Evolutionary conservation across 768 basidiomycete genomes (phyloP).

Genomic region (Porphyrellus cyaneotinctus): DNA sequence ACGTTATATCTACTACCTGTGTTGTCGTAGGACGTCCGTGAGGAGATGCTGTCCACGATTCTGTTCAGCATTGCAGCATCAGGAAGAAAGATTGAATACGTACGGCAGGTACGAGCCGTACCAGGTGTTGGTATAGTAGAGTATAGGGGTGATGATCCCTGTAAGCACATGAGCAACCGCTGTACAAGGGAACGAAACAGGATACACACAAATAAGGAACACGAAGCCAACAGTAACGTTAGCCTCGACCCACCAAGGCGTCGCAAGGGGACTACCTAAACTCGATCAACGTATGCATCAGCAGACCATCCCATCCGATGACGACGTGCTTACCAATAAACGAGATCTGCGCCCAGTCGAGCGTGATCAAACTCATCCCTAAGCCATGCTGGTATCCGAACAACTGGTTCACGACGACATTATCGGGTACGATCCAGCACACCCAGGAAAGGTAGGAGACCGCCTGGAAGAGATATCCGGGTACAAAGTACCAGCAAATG

Average conservation of each 20-base stretch:
- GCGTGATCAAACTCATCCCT: slow-evolving; percentile 73
- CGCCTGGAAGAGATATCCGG: slow-evolving; percentile 69
- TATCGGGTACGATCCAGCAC: slow-evolving; percentile 68
- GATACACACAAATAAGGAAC: slow-evolving; percentile 59
- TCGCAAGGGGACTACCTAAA: slow-evolving; percentile 53
- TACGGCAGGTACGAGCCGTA: slow-evolving; percentile 53
- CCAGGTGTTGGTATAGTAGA: slow-evolving; percentile 71
- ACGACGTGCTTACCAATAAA: slow-evolving; percentile 22
- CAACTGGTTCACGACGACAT: slow-evolving; percentile 66
- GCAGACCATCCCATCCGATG: background rate
- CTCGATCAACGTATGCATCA: background rate
- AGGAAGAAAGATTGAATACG: slow-evolving; percentile 12
- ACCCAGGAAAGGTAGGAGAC: slow-evolving; percentile 59
- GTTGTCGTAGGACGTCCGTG: slow-evolving; percentile 65
- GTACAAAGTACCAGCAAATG: slow-evolving; percentile 52
- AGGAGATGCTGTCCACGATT: slow-evolving; percentile 45
- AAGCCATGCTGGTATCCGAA: slow-evolving; percentile 57
- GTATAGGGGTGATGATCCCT: slow-evolving; percentile 55
- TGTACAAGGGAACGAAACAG: slow-evolving; percentile 39
- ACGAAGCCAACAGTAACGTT: slow-evolving; percentile 62
- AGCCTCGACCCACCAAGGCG: slow-evolving; percentile 82
- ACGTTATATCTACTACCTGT: slow-evolving; percentile 57
- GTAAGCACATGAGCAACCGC: slow-evolving; percentile 44
- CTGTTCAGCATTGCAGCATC: background rate
- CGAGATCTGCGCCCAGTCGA: slow-evolving; percentile 74